Base-by-base conservation (phyloP, 805 yeast species). In the Blastobotrys parvus region DNA sequence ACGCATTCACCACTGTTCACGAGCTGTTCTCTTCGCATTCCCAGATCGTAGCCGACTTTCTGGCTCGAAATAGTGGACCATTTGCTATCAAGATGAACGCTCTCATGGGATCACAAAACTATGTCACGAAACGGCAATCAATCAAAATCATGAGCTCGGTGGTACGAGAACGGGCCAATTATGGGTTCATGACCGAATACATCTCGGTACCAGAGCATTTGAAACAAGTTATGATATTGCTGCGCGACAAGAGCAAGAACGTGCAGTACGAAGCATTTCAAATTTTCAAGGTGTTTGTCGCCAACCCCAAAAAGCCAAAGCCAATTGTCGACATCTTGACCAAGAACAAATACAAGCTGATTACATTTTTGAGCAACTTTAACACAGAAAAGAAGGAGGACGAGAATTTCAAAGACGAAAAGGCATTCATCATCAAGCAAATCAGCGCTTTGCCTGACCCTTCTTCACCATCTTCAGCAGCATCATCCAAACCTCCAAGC, bases 281-380 rank as follows among this genome's bases (percentile, higher is more conserved):
- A 51, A 82, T 90, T 31, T 90, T 92, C 68, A 92, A 90, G 64
- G 83, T 89, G 32, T 87, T 92, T 63, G 88, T 88, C n/a, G 97
- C 96, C 3, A 92, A 92, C 62, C 98, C 98, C 3, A 79, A 82
- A 49, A 89, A 89, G 60, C 71, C 87, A 2, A 87, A 81, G 59
- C 77, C 81, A 5, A 78, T 92, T 2, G 65, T 74, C 42, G 96
- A 90, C 61, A 83, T 90, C 17, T 68, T 92, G 51, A 75, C 80
- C 37, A 88, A 89, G 58, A 92, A 92, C 62, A 78, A 87, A 56
- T 82, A 77, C 33, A 85, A 83, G 56, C 72, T 90, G 48, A 61
- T 89, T 31, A 69, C 70, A 25, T 87, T 85, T 57, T 72, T 90
- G 46, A 73, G 75, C 38, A 72, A 70, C 31, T 85, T 88, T 58